Base-by-base conservation (phyloP, 2,329 filamentous ascomycete genomes). In the Arthrocladium fulminans region DNA sequence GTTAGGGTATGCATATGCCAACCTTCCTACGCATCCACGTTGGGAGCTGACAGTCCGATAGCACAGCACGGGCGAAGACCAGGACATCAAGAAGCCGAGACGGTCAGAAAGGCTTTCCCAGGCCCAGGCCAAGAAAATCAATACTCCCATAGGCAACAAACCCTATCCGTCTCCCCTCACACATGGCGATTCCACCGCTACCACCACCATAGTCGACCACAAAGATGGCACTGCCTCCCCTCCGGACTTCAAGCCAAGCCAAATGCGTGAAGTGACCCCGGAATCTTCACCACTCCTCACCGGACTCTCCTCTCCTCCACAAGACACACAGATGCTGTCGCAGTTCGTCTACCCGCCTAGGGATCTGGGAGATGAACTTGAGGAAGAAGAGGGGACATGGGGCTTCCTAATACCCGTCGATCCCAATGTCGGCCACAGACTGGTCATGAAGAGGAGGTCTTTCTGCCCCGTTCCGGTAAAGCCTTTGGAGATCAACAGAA, bases 381-480 rank as follows among this genome's bases (percentile, higher is more conserved):
- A 95, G 62, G 79, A 77, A 50, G 76, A 79, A 39, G 86, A 94
- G 63, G 88, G 88, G 7, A 88, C 97, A 1, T 98, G 92, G 92
- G 94, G 94, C 10, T 98, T 97, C 61, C 73, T 98, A 3, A 79
- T 95, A 47, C 88, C 90, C 1, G 70, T 95, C 20, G 83, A 90
- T 61, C 75, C 77, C 45, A 79, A 77, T 54, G 81, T 83, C 47
- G 83, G 80, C 67, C 69, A 84, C 65, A 67, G 75, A 3, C 65
- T 94, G 67, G 85, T 94, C 6, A 66, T 98, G 64, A 84, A 79
- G 66, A 87, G 80, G 60, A 77, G 89, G 48, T 77, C 75, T 51
- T 75, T 78, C 29, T 95, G 88, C 62, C 80, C 83, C 0, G 65
- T 78, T 12, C 72, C 82, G 9, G 48, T 59, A 6, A 54, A 55